phyloP scores from a whole-genome alignment of 2,329 filamentous ascomycete species.

The Botrytis squamosa region DNA sequence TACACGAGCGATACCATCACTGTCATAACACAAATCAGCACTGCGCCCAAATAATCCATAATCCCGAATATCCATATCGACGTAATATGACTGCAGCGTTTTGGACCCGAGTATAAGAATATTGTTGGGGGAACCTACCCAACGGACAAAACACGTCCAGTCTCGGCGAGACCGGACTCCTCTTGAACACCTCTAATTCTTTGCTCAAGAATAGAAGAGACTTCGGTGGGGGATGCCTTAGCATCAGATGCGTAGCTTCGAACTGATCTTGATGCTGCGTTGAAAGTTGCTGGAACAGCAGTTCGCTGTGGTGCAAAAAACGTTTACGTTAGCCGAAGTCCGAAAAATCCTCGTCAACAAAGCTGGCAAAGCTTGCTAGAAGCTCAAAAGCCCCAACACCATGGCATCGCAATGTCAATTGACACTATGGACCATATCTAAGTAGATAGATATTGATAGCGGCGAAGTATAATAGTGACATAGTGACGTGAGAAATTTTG shows the following conservation, averaged over 20 bases:
- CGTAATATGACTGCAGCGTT: background rate
- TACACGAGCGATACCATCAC: slow-evolving; percentile 99
- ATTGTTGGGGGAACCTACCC: slow-evolving; percentile 67
- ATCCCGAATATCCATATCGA: background rate
- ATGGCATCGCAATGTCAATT: slow-evolving; percentile 36
- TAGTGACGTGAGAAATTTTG: slow-evolving; percentile 41
- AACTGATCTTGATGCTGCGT: slow-evolving; percentile 67
- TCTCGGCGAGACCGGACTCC: slow-evolving; percentile 95
- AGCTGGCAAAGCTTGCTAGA: slow-evolving; percentile 39
- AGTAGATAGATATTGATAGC: slow-evolving; percentile 37
- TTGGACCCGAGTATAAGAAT: slow-evolving; percentile 7
- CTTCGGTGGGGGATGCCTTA: slow-evolving; percentile 95
- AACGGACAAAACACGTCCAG: slow-evolving; percentile 96
- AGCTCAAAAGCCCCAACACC: slow-evolving; percentile 43
- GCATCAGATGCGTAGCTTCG: slow-evolving; percentile 90
- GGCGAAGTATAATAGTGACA: slow-evolving; percentile 42
- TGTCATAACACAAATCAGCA: slow-evolving; percentile 45
- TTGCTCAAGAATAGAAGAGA: slow-evolving; percentile 99
- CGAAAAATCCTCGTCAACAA: slow-evolving; percentile 42
- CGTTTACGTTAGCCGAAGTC: slow-evolving; percentile 54
- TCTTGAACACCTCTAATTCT: slow-evolving; percentile 98
- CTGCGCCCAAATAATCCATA: slow-evolving; percentile 3
- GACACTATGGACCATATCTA: slow-evolving; percentile 45
- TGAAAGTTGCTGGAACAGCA: slow-evolving; percentile 75
- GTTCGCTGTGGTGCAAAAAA: slow-evolving; percentile 72